Base-by-base conservation (phyloP, 345 rosid species). In the Dovyalis caffra region DNA sequence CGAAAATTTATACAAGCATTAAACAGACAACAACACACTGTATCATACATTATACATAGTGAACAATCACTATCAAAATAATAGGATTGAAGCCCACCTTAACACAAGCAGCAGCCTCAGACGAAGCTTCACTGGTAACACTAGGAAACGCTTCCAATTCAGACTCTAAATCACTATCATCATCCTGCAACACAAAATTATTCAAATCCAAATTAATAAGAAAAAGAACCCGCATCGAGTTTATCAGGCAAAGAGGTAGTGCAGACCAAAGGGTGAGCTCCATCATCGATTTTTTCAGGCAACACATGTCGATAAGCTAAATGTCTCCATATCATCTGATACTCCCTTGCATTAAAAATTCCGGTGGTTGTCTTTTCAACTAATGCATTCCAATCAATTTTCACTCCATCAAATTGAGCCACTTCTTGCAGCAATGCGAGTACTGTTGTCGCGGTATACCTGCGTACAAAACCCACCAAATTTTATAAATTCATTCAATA, bases 101-200 rank as follows among this genome's bases (percentile, higher is more conserved):
- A 40, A 91, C 98, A 78, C 90, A 86, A 6, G 98, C 98, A 70
- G 92, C 86, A 79, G 92, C 98, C 83, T 93, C 98, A 11, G 85
- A n/a, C 14, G 88, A 80, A 62, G 89, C 86, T 82, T 93, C 99
- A 74, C 65, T 75, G 43, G 84, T 80, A 69, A 84, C 90, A 49
- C 81, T 80, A 74, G 99, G 97, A 70, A 72, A 86, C 68, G 97
- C 88, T 85, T 93, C 98, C 90, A 95, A 71, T 74, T 95, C 99
- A 66, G 74, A 90, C 63, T 95, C 99, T 62, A 91, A 76, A 83
- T 93, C 98, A 84, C 98, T 93, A 38, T 93, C 97, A 77, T 91
- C 97, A 78, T 93, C 97, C 99, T 95, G 86, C 76, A 83, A 64
- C 64, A 70, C 43, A 68, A 77, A 56, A 66, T 35, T 0, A 33